phyloP scores from a whole-genome alignment of 306 rosid genomes.

The Chamaecrista fasciculata region DNA sequence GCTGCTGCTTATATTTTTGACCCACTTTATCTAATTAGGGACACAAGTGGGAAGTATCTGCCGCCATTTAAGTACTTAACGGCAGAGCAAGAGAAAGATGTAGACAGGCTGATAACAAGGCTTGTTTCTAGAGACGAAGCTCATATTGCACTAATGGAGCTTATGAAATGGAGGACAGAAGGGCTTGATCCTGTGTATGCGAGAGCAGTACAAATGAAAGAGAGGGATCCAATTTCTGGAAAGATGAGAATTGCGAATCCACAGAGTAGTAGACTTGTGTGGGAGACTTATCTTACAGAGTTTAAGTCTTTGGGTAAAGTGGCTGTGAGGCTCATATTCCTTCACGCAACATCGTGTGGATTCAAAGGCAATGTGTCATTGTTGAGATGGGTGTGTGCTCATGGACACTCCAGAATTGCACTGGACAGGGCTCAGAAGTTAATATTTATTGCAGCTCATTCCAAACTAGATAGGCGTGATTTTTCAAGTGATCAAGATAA shows the following conservation, averaged over 20 bases:
- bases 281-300: conserved; percentile 61
- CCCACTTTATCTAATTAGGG: conserved; percentile 55
- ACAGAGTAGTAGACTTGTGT: conserved; percentile 63
- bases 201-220: conserved; percentile 62
- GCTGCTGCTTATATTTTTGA: conserved; percentile 68
- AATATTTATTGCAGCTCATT: conserved; percentile 67
- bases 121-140: conserved; percentile 61
- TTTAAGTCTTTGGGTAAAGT: conserved; percentile 62
- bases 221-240: conserved; percentile 53
- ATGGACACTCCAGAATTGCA: conserved; percentile 47
- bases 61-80: conserved; percentile 65
- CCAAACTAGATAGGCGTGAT: conserved; percentile 54
- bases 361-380: conserved; percentile 55
- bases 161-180: conserved; percentile 75
- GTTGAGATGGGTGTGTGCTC: conserved; percentile 52
- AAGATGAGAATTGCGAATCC: conserved; percentile 60
- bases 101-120: conserved; percentile 55
- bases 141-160: conserved; percentile 63
- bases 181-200: conserved; percentile 72
- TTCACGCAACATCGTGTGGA: conserved; percentile 64
- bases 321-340: conserved; percentile 68
- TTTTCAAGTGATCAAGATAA: conserved; percentile 49
- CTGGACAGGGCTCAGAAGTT: conserved; percentile 52
- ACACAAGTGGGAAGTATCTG: conserved; percentile 62
- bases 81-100: conserved; percentile 63